Conservation (phyloP, 1,139 yeast genomes). For the Fermentozyma sake region DNA sequence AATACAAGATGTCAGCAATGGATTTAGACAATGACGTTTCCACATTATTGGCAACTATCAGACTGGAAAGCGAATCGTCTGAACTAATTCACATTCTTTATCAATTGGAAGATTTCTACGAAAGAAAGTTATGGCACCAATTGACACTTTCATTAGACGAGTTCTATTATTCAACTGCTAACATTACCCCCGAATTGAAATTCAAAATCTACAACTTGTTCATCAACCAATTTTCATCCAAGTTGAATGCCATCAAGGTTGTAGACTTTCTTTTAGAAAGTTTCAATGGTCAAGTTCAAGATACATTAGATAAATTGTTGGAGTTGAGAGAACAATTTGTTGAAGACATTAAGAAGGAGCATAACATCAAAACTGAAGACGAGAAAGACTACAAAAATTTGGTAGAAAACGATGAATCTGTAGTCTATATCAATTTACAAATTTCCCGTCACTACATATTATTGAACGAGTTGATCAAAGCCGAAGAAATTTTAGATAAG, state of each 20-base stretch:
- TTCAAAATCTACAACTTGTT: conserved; percentile 69
- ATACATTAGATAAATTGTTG: conserved; percentile 54
- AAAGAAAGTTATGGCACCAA: conserved; percentile 76
- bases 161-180: conserved; percentile 44
- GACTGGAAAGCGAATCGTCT: conserved; percentile 65
- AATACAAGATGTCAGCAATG: conserved; percentile 20
- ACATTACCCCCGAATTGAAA: conserved; percentile 34
- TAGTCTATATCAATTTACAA: conserved; percentile 69
- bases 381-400: conserved; percentile 32
- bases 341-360: conserved; percentile 23
- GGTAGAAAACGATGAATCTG: conserved; percentile 37
- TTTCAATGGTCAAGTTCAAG: conserved; percentile 40
- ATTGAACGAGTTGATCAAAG: conserved; percentile 53
- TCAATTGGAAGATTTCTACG: conserved; percentile 81
- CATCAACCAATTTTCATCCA: conserved; percentile 59
- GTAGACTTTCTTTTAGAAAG: conserved; percentile 67
- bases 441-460: conserved; percentile 67
- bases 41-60: conserved; percentile 64
- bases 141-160: conserved; percentile 65
- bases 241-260: conserved; percentile 73
- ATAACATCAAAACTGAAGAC: conserved; percentile 18
- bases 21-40: conserved; percentile 46
- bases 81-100: conserved; percentile 61
- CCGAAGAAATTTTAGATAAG: conserved; percentile 66
- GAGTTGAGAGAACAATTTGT: conserved; percentile 48